Percentiles rank a stretch among this genome's conserved stretches.
phyloP scores from a whole-genome alignment of 1,284 basidiomycete species.

The Ustilago shanxiensis region DNA sequence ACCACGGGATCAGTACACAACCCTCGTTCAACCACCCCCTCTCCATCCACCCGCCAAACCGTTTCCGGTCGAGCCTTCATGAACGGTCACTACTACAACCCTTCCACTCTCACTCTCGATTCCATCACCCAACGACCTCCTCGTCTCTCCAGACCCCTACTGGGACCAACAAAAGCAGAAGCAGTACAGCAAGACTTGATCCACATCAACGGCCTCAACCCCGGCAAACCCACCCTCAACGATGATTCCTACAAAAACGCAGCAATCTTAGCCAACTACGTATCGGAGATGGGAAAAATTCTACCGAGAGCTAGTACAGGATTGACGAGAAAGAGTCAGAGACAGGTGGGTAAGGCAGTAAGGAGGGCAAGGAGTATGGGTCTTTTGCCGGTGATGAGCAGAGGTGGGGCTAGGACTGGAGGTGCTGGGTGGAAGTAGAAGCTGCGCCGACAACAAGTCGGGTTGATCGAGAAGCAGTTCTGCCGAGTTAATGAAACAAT shows the following conservation, averaged over 20 bases:
- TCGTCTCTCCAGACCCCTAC: conserved; percentile 39
- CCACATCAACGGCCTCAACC: conserved; percentile 68
- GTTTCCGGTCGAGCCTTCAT: conserved; percentile 50
- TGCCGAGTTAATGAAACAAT: no score
- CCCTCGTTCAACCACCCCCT: conserved; percentile 15
- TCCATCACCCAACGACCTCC: conserved; percentile 37
- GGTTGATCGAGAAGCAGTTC: no score
- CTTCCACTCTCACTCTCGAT: conserved; percentile 40
- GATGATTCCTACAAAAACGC: conserved; percentile 77
- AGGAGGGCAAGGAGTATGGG: conserved; percentile 94
- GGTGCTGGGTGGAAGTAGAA: conserved; percentile 52
- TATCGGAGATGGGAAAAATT: conserved; percentile 89
- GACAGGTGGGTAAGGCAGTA: conserved; percentile 86
- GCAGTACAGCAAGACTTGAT: conserved; percentile 74
- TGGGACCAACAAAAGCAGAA: conserved; percentile 57
- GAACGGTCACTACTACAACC: conserved; percentile 64
- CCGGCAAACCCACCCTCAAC: conserved; percentile 63
- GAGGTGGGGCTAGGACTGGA: conserved; percentile 44
- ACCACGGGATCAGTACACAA: conserved; percentile 21
- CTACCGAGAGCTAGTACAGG: conserved; percentile 78
- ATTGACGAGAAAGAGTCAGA: conserved; percentile 85
- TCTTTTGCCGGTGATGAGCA: conserved; percentile 76
- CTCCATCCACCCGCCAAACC: conserved; percentile 30
- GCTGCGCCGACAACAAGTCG: no score
- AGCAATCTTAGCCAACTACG: conserved; percentile 77